Evolutionary conservation across 306 rosid species (phyloP).

Genomic region (Ammopiptanthus mongolicus): DNA sequence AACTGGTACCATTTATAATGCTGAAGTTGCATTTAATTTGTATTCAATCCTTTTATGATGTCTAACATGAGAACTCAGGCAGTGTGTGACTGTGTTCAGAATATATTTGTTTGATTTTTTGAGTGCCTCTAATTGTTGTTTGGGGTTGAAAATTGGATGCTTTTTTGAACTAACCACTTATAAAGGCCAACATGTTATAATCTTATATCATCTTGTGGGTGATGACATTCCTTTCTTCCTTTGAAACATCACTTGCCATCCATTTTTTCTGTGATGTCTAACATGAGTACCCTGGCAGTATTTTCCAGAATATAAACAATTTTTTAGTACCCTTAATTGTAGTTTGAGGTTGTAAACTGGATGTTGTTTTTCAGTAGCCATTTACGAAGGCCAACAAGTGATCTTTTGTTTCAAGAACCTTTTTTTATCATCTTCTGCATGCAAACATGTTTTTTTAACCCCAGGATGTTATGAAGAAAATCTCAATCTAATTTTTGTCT

Average conservation of each 20-base stretch:
- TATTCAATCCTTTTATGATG: slow-evolving; percentile 3
- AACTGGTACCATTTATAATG: slow-evolving; percentile 6
- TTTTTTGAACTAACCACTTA: background rate
- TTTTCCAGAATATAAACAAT: background rate
- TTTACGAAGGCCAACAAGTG: background rate
- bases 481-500: background rate
- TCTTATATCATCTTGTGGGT: background rate
- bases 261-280: background rate
- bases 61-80: background rate
- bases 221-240: background rate
- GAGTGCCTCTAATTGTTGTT: background rate
- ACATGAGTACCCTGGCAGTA: background rate
- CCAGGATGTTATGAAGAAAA: slow-evolving; percentile 13
- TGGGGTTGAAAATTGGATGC: slow-evolving; percentile 3
- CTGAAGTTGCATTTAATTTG: background rate
- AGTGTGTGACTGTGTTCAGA: background rate
- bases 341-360: background rate
- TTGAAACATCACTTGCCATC: background rate
- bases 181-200: background rate
- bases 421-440: background rate
- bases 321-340: background rate
- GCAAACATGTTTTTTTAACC: background rate
- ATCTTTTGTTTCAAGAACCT: background rate
- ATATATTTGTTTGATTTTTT: background rate
- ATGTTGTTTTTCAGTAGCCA: background rate